Evolutionary conservation across 257 asterid species (phyloP).

Genomic region (Apocynum venetum): DNA sequence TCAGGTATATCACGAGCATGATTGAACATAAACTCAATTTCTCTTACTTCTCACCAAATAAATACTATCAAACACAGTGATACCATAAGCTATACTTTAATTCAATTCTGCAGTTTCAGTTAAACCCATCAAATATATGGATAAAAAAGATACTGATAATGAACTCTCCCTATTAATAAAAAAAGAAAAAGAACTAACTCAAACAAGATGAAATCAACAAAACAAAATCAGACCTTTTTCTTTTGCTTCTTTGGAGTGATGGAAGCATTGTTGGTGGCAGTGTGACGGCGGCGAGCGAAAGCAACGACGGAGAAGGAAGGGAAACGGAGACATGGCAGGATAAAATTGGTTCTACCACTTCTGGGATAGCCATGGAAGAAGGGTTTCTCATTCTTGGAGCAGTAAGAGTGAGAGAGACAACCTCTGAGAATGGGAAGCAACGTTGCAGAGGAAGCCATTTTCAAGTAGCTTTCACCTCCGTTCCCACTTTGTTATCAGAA

Average conservation of each 20-base stretch:
- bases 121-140: background rate
- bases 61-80: background rate
- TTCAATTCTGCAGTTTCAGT: background rate
- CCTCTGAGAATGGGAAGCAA: slow-evolving; percentile 34
- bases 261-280: slow-evolving; percentile 25
- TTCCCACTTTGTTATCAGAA: background rate
- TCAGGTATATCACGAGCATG: background rate
- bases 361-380: slow-evolving; percentile 25
- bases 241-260: slow-evolving; percentile 36
- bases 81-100: background rate
- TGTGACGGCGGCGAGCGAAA: slow-evolving; percentile 58
- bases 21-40: background rate
- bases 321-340: slow-evolving; percentile 23
- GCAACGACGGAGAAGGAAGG: slow-evolving; percentile 37
- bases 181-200: background rate
- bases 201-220: background rate
- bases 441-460: slow-evolving; percentile 46
- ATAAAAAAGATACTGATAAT: background rate
- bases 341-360: slow-evolving; percentile 18
- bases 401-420: slow-evolving; percentile 14
- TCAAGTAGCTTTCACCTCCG: background rate
- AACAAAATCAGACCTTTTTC: slow-evolving; percentile 21
- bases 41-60: background rate
- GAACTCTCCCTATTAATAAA: background rate
- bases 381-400: slow-evolving; percentile 20